Evolutionary conservation across 768 basidiomycete genomes (phyloP).

Genomic region (Solioccasus polychromus): DNA sequence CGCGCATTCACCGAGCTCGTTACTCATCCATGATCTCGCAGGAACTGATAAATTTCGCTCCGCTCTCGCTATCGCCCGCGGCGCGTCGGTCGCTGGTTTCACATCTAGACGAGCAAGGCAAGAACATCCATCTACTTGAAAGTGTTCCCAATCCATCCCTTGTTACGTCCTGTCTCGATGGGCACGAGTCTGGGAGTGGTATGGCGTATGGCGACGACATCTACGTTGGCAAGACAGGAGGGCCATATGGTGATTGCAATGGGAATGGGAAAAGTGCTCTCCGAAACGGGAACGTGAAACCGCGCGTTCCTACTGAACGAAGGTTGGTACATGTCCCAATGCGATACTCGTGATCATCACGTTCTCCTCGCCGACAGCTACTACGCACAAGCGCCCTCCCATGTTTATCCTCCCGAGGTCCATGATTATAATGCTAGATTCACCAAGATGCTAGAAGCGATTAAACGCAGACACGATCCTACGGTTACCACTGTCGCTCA

Average conservation of each 20-base stretch:
- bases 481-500: conserved; percentile 97
- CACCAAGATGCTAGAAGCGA: conserved; percentile 79
- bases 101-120: conserved; percentile 33
- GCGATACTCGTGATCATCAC: conserved; percentile 1
- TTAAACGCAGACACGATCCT: conserved; percentile 95
- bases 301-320: conserved; percentile 82
- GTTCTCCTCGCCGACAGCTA: conserved; percentile 49
- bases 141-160: conserved; percentile 80
- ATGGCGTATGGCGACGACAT: conserved; percentile 3
- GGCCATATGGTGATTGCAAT: conserved; percentile 23
- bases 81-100: conserved; percentile 66
- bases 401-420: conserved; percentile 88
- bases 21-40: conserved; percentile 29
- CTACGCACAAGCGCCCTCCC: conserved; percentile 71
- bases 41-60: conserved; percentile 89
- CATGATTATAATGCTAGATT: conserved; percentile 91
- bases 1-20: background rate
- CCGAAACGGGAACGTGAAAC: conserved; percentile 54
- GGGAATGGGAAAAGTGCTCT: conserved; percentile 30
- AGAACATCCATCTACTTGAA: conserved; percentile 55
- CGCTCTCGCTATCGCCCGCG: conserved; percentile 63
- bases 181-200: conserved; percentile 28
- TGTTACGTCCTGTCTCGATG: conserved; percentile 29
- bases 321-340: conserved; percentile 44
- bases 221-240: conserved; percentile 2